A percentile compares a stretch with the other conserved stretches of the same genome.
Evolutionary conservation across 495 filamentous ascomycete genomes (phyloP).

Genomic region (Aspergillus steynii): DNA sequence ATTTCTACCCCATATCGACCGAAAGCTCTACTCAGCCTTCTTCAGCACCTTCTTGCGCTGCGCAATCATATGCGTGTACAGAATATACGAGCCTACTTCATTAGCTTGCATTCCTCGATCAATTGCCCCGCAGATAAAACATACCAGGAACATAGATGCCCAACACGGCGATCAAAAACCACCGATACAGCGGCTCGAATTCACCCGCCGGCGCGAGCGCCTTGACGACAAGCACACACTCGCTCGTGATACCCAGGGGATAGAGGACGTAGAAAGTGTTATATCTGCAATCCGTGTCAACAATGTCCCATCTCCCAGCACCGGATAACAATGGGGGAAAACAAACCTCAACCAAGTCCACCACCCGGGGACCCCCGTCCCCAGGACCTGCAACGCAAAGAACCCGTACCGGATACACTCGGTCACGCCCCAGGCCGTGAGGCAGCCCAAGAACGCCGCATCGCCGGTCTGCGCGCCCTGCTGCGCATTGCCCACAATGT

Average conservation of each 20-base stretch:
- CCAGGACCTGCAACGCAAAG: conserved; percentile 72
- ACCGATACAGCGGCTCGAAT: conserved; percentile 52
- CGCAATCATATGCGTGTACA: conserved; percentile 92
- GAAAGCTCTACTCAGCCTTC: conserved; percentile 32
- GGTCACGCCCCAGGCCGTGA: conserved; percentile 80
- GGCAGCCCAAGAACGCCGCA: conserved; percentile 45
- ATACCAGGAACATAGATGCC: conserved; percentile 79
- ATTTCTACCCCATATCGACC: background rate
- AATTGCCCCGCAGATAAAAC: background rate
- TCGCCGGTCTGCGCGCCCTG: conserved; percentile 33
- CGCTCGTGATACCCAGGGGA: conserved; percentile 84
- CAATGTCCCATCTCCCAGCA: conserved; percentile 3
- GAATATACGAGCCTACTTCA: conserved; percentile 71
- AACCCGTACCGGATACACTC: conserved; percentile 89
- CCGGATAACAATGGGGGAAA: background rate
- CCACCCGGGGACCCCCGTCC: conserved; percentile 55
- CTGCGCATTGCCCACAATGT: conserved; percentile 29
- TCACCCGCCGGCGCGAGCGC: conserved; percentile 60
- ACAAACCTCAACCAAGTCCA: conserved; percentile 74
- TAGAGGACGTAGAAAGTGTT: conserved; percentile 93
- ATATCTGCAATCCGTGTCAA: conserved; percentile 51
- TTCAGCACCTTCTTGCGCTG: conserved; percentile 77
- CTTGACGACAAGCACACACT: conserved; percentile 72
- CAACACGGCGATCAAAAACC: conserved; percentile 62
- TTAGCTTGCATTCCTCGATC: conserved; percentile 13